Evolutionary conservation across 441 rosid species (phyloP), one percentile per base, ranked within the genome.

Genomic region (Populus hybrid): DNA sequence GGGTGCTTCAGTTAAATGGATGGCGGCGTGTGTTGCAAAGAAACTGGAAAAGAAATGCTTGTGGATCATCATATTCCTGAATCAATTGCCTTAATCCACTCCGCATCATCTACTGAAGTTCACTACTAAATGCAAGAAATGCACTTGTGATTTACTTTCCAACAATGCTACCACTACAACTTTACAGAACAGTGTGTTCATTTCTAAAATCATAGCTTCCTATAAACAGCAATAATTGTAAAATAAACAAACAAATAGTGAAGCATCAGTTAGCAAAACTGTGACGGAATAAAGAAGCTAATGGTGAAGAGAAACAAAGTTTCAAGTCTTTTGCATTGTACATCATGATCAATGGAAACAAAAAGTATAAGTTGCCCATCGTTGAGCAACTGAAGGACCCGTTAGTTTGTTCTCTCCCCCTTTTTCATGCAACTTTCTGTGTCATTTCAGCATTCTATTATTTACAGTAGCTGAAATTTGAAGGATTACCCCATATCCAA

Each of bases 361-460:
- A 40, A 42, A 40, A 28, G 46, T 21, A 57, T 20, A 30, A 20
- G 30, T 72, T 65, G 9, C 76, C 68, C 67, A 9, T 30, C 54
- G 54, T 72, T 65, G 32, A n/a, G 67, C 35, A 69, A 69, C 54
- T 36, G 24, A 40, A 78, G 24, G 70, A 20, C 78, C 73, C 66
- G 50, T 65, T 32, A 42, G 83, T 81, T 68, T 82, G 81, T 75
- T 79, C 83, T 81, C 76, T 54, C 26, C 36, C 14, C 26, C 74
- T 65, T 64, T 76, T 71, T 78, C 69, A 26, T 63, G 79, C 79
- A 70, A 72, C 75, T 73, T 75, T 73, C 82, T 68, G 84, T 81
- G 85, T 81, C 28, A 79, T 73, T 81, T 78, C 78, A 67, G 80
- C 83, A 74, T 84, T 80, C 89, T 87, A 84, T 85, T 89, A 89